Conservation (phyloP, 345 rosid genomes). For the Rubroshorea leprosula region DNA sequence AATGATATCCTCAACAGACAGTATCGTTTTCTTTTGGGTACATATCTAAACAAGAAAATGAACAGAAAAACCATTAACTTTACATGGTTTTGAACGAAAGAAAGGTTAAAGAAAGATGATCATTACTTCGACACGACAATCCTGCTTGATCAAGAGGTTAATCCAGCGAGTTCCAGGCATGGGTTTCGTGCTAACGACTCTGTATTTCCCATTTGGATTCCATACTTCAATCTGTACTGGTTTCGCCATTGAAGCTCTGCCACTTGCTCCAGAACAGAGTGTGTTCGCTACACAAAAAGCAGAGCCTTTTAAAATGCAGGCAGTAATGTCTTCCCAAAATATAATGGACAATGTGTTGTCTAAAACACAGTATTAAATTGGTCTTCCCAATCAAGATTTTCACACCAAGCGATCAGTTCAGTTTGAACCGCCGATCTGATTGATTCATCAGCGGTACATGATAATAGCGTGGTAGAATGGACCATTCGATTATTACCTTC, state of each 20-base stretch:
- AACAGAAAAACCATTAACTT: not conserved
- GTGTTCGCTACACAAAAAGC: not conserved
- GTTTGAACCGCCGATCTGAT: not conserved
- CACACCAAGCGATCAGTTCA: not conserved
- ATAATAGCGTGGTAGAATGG: not conserved
- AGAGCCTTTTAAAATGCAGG: constrained; percentile 8
- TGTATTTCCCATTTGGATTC: constrained; percentile 85
- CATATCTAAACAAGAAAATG: constrained; percentile 48
- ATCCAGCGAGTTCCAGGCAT: constrained; percentile 99
- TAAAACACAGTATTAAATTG: not conserved
- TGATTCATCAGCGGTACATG: not conserved
- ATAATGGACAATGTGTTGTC: not conserved
- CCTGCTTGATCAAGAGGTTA: constrained; percentile 81
- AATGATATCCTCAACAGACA: constrained; percentile 87
- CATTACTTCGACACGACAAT: constrained; percentile 84
- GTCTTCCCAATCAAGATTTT: not conserved
- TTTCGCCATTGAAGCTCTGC: constrained; percentile 58
- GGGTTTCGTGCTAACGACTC: constrained; percentile 90
- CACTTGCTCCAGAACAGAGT: constrained; percentile 2
- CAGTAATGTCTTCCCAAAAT: not conserved
- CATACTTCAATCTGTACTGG: constrained; percentile 88
- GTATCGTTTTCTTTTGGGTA: constrained; percentile 83
- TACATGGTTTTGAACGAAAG: constrained; percentile 2
- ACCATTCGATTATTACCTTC: constrained; percentile 3
- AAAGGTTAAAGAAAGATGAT: not conserved